Base-by-base conservation (phyloP, 75 land plant species). In the Adiantum capillusveneris region DNA sequence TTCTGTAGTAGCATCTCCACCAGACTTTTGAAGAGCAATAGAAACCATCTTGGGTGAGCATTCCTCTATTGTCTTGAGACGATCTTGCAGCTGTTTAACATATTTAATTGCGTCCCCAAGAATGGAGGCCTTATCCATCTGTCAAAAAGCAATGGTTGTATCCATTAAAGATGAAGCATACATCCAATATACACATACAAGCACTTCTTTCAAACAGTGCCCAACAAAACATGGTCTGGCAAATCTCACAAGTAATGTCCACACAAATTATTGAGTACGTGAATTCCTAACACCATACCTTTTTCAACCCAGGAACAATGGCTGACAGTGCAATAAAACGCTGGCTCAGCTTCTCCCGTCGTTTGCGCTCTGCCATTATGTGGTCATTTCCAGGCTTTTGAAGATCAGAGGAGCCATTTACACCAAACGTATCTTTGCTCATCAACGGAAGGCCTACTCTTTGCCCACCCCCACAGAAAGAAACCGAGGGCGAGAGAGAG, bases 311-410 rank as follows among this genome's bases (percentile, higher is more conserved):
- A 31, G 97, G 97, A 31, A 91, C 79, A 57, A 91, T 75, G 21
- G 88, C 85, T 13, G 97, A 91, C 1, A 91, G 67, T 34, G 93
- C 88, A 20, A 91, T 84, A 50, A 91, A 91, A 31, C 88, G 57
- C 67, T 91, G 97, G 43, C 88, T 87, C 22, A 91, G 79, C 73
- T 91, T 91, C 73, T 91, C 97, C 25, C 97, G 65, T 13, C 97
- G 64, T 59, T 75, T 87, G 54, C 97, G 74, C 58, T 91, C 97
- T 9, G 97, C 97, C 20, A 91, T 65, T 28, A 82, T 84, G 62
- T 84, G 84, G 42, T 81, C 87, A 46, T 46, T 46, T 20, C n/a
- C 49, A 6, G 49, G 49, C 49, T 46, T 46, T 5, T n/a, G 49
- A 7, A 20, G 17, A 46, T 2, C 49, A n/a, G 6, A 7, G 14